These are phyloP conservation scores for Cucumis melo DNA, from an alignment of 306 rosid genomes.

Conservation along the genomic window DNA sequence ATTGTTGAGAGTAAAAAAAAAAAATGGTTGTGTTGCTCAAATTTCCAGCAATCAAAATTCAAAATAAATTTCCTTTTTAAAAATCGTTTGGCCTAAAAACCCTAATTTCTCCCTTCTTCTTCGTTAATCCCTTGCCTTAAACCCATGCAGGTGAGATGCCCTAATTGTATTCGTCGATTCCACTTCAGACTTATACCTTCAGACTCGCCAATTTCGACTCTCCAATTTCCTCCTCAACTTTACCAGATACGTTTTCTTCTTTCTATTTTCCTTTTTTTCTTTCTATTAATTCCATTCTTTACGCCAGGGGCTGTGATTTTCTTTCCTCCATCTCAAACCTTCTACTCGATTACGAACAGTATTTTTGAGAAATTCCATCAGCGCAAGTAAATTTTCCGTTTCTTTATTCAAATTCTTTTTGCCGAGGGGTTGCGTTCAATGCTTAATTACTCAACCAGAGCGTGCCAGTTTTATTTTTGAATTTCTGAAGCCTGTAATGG, in stretches of 20 bases:
- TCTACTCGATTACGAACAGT: not conserved
- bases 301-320: not conserved
- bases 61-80: not conserved
- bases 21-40: not conserved
- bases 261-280: not conserved
- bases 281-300: not conserved
- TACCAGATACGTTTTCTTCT: not conserved
- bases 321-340: not conserved
- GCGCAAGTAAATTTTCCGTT: not conserved
- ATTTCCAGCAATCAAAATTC: not conserved
- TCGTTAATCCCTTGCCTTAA: not conserved
- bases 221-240: not conserved
- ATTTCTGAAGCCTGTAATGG: not conserved
- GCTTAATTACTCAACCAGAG: not conserved
- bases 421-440: not conserved
- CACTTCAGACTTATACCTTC: not conserved
- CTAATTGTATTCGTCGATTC: not conserved
- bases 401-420: not conserved
- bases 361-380: not conserved
- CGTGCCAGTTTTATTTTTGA: not conserved
- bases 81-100: not conserved
- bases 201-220: not conserved
- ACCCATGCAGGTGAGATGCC: slow-evolving; percentile 5
- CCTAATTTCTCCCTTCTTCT: slow-evolving; percentile 5
- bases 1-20: not conserved